Evolutionary conservation across 2,329 filamentous ascomycete genomes (phyloP), one percentile per base, ranked within the genome.

Genomic region (Aspergillus quadricinctus): DNA sequence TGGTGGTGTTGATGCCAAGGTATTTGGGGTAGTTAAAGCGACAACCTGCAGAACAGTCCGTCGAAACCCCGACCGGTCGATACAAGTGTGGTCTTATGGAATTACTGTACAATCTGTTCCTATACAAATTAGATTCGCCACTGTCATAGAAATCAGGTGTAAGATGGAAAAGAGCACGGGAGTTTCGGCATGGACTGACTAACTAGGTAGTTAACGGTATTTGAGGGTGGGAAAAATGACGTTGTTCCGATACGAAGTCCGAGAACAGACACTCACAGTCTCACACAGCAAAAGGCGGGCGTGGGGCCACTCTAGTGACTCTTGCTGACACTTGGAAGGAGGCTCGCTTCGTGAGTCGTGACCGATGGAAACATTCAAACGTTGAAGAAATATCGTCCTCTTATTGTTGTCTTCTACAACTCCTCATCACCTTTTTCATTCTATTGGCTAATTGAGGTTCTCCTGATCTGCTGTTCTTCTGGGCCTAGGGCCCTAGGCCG

Each of bases 241-340:
- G 57, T 59, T 59, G 10, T 46, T 37, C 31, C 31, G 17, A 17
- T 37, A 37, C 14, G 31, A 37, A 17, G 31, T 27, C 25, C 25
- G 51, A 57, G 23, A 37, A 31, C 29, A 48, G 31, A 54, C 49
- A n/a, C n/a, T n/a, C n/a, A n/a, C n/a, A n/a, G n/a, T n/a, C n/a
- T n/a, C n/a, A n/a, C n/a, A 55, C 50, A 48, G 53, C 29, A 37
- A 55, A 29, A 37, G 31, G 31, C 14, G 31, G 31, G 29, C 52
- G 60, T 61, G 60, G 60, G 60, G 60, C 58, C 43, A 46, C 21
- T 46, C 43, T 46, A 17, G 31, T 37, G n/a, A 21, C 40, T 43
- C 40, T 43, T 37, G 2, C 31, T 17, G 14, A 37, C 31, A 37
- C 31, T 37, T 6, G 6, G 5, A 17, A 37, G 31, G 11, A 11